phyloP scores from a whole-genome alignment of 2,329 filamentous ascomycete species.

The Penicillium aurantiogriseum region DNA sequence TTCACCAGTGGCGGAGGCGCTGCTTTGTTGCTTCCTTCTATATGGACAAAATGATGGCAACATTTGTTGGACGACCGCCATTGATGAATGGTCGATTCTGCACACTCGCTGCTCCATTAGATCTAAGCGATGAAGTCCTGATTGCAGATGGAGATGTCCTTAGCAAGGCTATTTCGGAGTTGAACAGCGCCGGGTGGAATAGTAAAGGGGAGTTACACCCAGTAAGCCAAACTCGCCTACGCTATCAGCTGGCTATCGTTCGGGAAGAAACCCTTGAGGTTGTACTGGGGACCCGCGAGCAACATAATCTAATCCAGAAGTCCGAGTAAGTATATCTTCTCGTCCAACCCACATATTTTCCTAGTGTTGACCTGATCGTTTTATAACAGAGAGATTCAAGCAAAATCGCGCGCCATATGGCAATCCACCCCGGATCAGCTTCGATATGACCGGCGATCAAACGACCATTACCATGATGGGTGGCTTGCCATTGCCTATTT shows the following conservation, averaged over 20 bases:
- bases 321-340: slow-evolving; percentile 27
- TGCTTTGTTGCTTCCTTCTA: slow-evolving; percentile 47
- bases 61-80: slow-evolving; percentile 53
- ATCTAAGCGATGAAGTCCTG: slow-evolving; percentile 32
- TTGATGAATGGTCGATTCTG: slow-evolving; percentile 48
- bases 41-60: slow-evolving; percentile 49
- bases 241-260: slow-evolving; percentile 29
- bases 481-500: slow-evolving; percentile 27
- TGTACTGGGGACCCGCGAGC: slow-evolving; percentile 27
- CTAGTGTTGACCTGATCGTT: neutral
- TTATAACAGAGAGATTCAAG: slow-evolving; percentile 24
- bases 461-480: slow-evolving; percentile 14
- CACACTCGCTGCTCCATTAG: slow-evolving; percentile 38
- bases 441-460: slow-evolving; percentile 25
- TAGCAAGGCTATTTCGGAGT: slow-evolving; percentile 24
- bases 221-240: slow-evolving; percentile 25
- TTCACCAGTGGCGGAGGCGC: slow-evolving; percentile 41
- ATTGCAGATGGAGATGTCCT: slow-evolving; percentile 27
- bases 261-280: slow-evolving; percentile 35
- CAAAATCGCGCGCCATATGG: slow-evolving; percentile 28
- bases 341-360: neutral
- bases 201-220: slow-evolving; percentile 16
- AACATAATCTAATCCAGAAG: slow-evolving; percentile 26
- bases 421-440: slow-evolving; percentile 25
- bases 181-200: slow-evolving; percentile 32